phyloP scores from a whole-genome alignment of 2,329 filamentous ascomycete genomes.

The Alternaria sp. region DNA sequence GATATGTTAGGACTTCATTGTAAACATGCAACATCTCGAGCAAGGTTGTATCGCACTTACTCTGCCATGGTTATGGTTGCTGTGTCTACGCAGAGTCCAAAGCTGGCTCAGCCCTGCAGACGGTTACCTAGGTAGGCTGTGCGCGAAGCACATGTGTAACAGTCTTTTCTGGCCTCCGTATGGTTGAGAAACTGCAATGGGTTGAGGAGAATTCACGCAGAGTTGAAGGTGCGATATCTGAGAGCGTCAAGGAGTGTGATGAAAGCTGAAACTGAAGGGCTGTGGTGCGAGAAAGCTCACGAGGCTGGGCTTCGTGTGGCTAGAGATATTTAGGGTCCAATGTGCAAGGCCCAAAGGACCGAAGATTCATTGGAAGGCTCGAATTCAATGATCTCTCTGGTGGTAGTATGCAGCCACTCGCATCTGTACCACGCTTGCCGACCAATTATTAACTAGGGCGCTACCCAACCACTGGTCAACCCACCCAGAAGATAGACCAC shows the following conservation, averaged over 20 bases:
- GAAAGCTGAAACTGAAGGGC: neutral
- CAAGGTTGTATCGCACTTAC: neutral
- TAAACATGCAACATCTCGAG: neutral
- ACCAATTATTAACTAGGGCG: conserved; percentile 2
- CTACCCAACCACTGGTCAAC: neutral
- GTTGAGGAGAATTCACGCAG: neutral
- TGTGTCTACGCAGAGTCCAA: neutral
- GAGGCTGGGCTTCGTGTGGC: neutral
- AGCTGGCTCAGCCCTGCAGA: neutral
- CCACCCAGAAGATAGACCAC: neutral
- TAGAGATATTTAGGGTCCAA: neutral
- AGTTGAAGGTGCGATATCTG: neutral
- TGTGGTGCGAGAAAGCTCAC: neutral
- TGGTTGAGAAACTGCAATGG: neutral
- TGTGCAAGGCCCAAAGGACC: neutral
- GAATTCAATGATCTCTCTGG: neutral
- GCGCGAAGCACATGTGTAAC: neutral
- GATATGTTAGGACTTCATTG: neutral
- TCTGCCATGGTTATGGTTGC: neutral
- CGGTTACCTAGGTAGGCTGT: neutral
- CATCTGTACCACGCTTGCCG: neutral
- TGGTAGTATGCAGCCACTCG: neutral
- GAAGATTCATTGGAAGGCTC: neutral
- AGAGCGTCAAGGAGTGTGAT: neutral
- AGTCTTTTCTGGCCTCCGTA: neutral